Evolutionary conservation across 1,284 basidiomycete species (phyloP), one percentile per base, ranked within the genome.

Genomic region (Trichosporon coremiiforme): DNA sequence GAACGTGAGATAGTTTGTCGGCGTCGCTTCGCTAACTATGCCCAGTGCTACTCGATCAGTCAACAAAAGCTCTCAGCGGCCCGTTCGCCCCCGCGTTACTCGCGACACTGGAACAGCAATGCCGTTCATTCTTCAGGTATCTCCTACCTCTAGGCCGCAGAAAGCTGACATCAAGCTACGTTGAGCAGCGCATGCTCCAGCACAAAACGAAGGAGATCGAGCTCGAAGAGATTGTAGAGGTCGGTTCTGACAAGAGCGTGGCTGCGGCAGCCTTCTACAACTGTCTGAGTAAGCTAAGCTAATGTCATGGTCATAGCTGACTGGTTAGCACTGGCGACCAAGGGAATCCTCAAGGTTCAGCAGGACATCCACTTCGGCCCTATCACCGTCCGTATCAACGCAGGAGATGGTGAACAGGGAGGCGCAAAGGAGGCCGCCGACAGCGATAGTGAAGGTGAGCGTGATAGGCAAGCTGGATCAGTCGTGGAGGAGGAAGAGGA

Each of bases 161-260:
- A n/a, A n/a, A 13, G 25, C 64, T 70, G 10, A 68, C 65, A 0
- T 1, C 1, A 57, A 79, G 78, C 17, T 77, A 65, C 65, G 62
- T 77, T 15, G 79, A 81, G 69, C 68, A 33, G 13, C 64, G 41
- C 13, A 75, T 78, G 72, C 10, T 72, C 25, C 45, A 47, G 5
- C 36, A 65, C 0, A 64, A 65, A 47, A 89, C 89, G 9, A 91
- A 91, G 6, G 89, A 87, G 22, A 87, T 89, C 60, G 90, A 86
- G 70, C 86, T 86, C 69, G 92, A 94, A 1, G 75, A 81, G 25
- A 25, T 81, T 1, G 71, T 74, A 0, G 63, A 69, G 0, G 60
- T 62, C 1, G 66, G 66, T 4, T 62, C 68, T 6, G 66, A 60
- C 1, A 79, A 75, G 63, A 69, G 70, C 4, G 74, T 79, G 17